Conservation (phyloP, 2,329 filamentous ascomycete genomes). For the Nemania diffusa region DNA sequence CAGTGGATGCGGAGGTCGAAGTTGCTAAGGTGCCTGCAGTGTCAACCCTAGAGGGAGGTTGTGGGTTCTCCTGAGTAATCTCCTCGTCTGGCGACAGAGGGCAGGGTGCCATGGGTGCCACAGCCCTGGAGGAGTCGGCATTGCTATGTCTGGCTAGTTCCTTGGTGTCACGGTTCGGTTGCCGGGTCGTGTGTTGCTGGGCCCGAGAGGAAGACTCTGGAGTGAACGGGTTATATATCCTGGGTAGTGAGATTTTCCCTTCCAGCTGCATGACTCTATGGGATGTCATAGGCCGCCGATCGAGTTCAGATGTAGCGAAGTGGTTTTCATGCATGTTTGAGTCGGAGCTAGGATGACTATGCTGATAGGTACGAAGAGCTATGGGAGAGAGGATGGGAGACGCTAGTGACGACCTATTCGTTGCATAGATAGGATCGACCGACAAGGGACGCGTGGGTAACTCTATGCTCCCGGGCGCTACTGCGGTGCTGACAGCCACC, state of each 20-base stretch:
- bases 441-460: slow-evolving; percentile 60
- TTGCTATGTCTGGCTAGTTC: slow-evolving; percentile 48
- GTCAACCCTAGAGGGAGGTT: slow-evolving; percentile 53
- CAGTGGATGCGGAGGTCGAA: slow-evolving; percentile 63
- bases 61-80: slow-evolving; percentile 47
- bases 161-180: slow-evolving; percentile 50
- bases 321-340: slow-evolving; percentile 56
- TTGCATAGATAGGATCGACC: slow-evolving; percentile 54
- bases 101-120: neutral
- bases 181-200: slow-evolving; percentile 49
- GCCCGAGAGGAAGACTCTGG: slow-evolving; percentile 54
- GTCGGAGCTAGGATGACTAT: slow-evolving; percentile 58
- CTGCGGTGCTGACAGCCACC: slow-evolving; percentile 70
- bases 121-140: slow-evolving; percentile 34
- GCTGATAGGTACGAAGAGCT: slow-evolving; percentile 55
- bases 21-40: slow-evolving; percentile 60
- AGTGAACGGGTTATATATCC: slow-evolving; percentile 53
- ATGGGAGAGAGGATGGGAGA: slow-evolving; percentile 56
- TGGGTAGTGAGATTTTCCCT: slow-evolving; percentile 50
- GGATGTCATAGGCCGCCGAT: slow-evolving; percentile 60
- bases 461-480: slow-evolving; percentile 69
- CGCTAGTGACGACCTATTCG: slow-evolving; percentile 44
- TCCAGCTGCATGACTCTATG: slow-evolving; percentile 57
- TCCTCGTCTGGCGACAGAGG: slow-evolving; percentile 60
- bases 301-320: slow-evolving; percentile 50